Base-by-base conservation (phyloP, 768 basidiomycete genomes). In the Phylloporus scabripes region DNA sequence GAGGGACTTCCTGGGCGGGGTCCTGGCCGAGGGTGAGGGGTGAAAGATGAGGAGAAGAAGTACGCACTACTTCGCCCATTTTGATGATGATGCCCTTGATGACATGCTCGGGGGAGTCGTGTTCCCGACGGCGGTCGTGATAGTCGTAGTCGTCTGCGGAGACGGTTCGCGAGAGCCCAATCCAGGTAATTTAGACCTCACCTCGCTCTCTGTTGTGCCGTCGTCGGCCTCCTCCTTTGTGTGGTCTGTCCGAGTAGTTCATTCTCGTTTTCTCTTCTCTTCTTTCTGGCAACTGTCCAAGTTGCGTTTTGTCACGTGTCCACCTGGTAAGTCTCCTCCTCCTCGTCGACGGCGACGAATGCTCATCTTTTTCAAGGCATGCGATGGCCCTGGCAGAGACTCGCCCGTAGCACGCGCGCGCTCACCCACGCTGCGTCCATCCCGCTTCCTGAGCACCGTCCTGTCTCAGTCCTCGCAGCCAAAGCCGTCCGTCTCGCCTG, bases 11-110 rank as follows among this genome's bases (percentile, higher is more conserved):
- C 59, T 89, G 82, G 7, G 74, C 49, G 23, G 81, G 74, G 55
- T 90, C 87, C 89, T 91, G 53, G 33, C 45, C 41, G 24, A 7
- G 33, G 7, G 45, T 54, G 20, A 42, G 46, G 26, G 2, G 5
- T 10, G 6, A 26, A 7, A 1, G 7, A 29, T 4, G 10, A 24
- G 0, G 2, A 18, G 28, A 23, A 21, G 8, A n/a, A 4, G n/a
- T 20, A 72, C 87, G 72, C 60, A 90, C 89, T 67, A 88, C 87
- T 76, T 92, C 89, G 36, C 88, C 89, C 45, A 87, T 70, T 60
- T 81, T 84, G 58, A 89, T 70, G 53, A 92, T 83, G 37, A 77
- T 69, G 42, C 70, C 73, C 63, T 79, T 82, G 32, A 90, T 70
- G 60, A 78, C 84, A 52, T 89, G 79, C 55, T 87, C 85, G 5